Base-by-base conservation (phyloP, 306 rosid genomes). In the Vigna nakashimae region DNA sequence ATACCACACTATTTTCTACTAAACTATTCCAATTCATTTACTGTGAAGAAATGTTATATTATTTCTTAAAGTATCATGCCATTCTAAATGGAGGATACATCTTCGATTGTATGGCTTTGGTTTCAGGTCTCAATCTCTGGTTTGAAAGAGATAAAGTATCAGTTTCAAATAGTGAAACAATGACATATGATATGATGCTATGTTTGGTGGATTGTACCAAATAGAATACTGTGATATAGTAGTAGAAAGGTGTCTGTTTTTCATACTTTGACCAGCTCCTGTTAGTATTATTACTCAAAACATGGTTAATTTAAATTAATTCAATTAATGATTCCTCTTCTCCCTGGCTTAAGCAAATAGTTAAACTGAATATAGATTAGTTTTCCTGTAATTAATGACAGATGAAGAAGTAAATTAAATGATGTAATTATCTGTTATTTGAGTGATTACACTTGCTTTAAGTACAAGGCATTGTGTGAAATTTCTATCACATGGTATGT, bases 401-500 rank as follows among this genome's bases (percentile, higher is more conserved):
- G 42, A 58, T 15, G 45, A 72, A 72, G 24, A 42, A 53, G 1
- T 14, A 49, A 9, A 5, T 4, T 32, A 32, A 32, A 32, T 32
- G 5, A 32, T 42, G 2, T 42, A 42, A 42, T 13, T 15, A 65
- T 32, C 38, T 45, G 40, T 51, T 36, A 3, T 81, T 55, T 17
- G 45, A 26, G 26, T 55, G 28, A 26, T 53, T 9, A 51, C 20
- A 65, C 51, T 63, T 64, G 73, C 84, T 80, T 80, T 67, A 52
- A 36, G 67, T 80, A 80, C 64, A 80, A 57, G 65, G 13, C 71
- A 80, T 74, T 30, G 9, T 77, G 75, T 76, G 80, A 82, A 71
- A 74, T 78, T 84, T 75, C 9, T 36, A 71, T 84, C 87, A 86
- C 90, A 83, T 85, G 87, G 66, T 75, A 56, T 53, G 82, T 82